These are phyloP conservation scores for Lagenaria siceraria DNA, from an alignment of 306 rosid genomes.

Conservation along the genomic window DNA sequence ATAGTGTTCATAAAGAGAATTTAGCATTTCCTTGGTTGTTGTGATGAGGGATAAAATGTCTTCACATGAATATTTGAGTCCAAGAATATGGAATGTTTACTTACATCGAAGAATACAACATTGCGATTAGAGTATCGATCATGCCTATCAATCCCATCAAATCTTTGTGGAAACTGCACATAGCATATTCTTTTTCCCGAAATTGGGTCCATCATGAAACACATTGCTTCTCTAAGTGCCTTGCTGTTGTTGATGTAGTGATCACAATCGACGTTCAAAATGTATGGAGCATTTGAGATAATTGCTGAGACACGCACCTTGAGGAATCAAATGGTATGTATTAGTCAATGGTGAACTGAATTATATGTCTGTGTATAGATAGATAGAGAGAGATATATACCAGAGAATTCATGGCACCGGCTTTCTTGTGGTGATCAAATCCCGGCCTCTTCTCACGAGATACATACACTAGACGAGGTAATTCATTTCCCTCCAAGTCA, in stretches of 20 bases:
- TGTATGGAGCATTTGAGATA: constrained; percentile 81
- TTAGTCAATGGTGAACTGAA: neutral
- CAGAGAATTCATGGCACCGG: constrained; percentile 92
- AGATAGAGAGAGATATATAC: constrained; percentile 20
- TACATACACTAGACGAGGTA: constrained; percentile 76
- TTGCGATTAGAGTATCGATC: constrained; percentile 93
- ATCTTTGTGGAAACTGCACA: constrained; percentile 89
- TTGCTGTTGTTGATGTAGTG: constrained; percentile 91
- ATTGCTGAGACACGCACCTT: constrained; percentile 82
- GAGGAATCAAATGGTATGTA: constrained; percentile 1
- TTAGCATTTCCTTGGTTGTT: constrained; percentile 10
- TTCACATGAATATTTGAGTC: neutral
- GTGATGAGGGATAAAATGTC: neutral
- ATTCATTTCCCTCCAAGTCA: constrained; percentile 69
- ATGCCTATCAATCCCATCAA: constrained; percentile 84
- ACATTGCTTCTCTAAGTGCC: constrained; percentile 94
- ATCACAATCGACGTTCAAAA: constrained; percentile 87
- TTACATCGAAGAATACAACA: constrained; percentile 86
- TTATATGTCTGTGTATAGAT: neutral
- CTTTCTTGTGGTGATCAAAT: constrained; percentile 85
- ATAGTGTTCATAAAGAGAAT: neutral
- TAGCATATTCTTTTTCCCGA: constrained; percentile 81
- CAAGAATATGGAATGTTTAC: constrained; percentile 7
- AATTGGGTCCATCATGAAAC: constrained; percentile 92
- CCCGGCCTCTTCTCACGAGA: constrained; percentile 98